A percentile compares a stretch with the other conserved stretches of the same genome.
Evolutionary conservation across 352 stramenopile genomes (phyloP).

Genomic region (Pythium biforme): DNA sequence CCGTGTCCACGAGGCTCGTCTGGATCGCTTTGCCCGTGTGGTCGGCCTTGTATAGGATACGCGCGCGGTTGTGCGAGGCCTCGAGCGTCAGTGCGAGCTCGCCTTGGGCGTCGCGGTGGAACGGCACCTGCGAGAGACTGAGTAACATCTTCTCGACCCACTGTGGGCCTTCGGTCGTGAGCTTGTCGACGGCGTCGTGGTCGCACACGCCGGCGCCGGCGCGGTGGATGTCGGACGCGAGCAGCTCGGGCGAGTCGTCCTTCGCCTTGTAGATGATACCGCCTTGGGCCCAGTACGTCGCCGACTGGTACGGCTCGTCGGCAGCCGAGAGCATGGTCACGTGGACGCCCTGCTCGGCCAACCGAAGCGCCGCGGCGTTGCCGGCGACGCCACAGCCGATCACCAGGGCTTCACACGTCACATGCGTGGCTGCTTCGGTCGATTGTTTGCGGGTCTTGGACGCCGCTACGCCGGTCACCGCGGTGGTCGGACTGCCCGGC

Average conservation of each 20-base stretch:
- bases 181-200: slow-evolving; percentile 89
- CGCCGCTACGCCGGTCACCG: background rate
- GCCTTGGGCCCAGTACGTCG: slow-evolving; percentile 95
- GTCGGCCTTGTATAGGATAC: slow-evolving; percentile 94
- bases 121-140: slow-evolving; percentile 86
- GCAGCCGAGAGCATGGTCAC: slow-evolving; percentile 82
- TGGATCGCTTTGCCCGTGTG: slow-evolving; percentile 93
- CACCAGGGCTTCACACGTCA: slow-evolving; percentile 51
- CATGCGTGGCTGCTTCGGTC: slow-evolving; percentile 9
- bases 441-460: slow-evolving; percentile 32
- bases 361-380: slow-evolving; percentile 69
- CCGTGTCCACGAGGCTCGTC: slow-evolving; percentile 84
- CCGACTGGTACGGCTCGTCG: slow-evolving; percentile 85
- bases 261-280: slow-evolving; percentile 94
- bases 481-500: slow-evolving; percentile 2
- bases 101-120: slow-evolving; percentile 76
- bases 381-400: slow-evolving; percentile 80
- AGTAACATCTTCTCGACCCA: slow-evolving; percentile 91
- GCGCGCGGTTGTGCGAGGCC: slow-evolving; percentile 90
- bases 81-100: slow-evolving; percentile 82
- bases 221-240: slow-evolving; percentile 90
- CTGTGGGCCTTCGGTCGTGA: slow-evolving; percentile 87
- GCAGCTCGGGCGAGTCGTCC: slow-evolving; percentile 81
- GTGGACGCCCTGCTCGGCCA: slow-evolving; percentile 67
- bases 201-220: slow-evolving; percentile 90